Conservation (phyloP, 306 rosid genomes). For the Canavalia gladiata region DNA sequence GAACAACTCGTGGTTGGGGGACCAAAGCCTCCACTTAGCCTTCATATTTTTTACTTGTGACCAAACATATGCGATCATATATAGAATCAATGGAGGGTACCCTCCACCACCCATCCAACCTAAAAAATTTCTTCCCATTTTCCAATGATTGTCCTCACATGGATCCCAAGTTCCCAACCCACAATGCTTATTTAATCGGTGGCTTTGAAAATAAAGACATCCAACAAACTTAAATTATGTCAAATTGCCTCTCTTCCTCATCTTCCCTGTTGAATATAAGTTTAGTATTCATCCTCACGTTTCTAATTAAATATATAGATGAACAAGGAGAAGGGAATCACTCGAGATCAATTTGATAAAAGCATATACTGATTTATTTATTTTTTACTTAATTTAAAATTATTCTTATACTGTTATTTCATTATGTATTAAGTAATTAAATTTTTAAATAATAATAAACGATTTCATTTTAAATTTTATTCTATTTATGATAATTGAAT, state of each 20-base stretch:
- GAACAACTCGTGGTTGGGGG: constrained; percentile 48
- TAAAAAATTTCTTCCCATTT: constrained; percentile 51
- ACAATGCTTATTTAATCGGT: constrained; percentile 35
- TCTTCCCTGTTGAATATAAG: not conserved
- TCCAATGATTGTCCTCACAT: constrained; percentile 73
- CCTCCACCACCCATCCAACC: constrained; percentile 52
- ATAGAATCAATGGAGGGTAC: constrained; percentile 45
- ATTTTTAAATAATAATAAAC: not conserved
- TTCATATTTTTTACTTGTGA: constrained; percentile 33
- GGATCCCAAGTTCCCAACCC: constrained; percentile 55
- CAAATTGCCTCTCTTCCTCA: constrained; percentile 41
- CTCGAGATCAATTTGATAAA: constrained; percentile 1
- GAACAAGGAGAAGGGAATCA: constrained; percentile 23
- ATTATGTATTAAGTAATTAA: not conserved
- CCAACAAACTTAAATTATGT: constrained; percentile 30
- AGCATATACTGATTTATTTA: not conserved
- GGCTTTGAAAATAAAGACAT: constrained; percentile 45
- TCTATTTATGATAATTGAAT: not conserved
- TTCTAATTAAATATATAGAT: constrained; percentile 39
- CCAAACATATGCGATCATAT: constrained; percentile 38
- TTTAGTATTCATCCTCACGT: constrained; percentile 37
- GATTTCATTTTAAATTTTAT: not conserved
- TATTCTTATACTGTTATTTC: not conserved
- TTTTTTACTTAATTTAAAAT: not conserved
- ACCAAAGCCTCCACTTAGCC: constrained; percentile 53